These are phyloP conservation scores for cucumber (Cucumis sativus) DNA, from an alignment of 306 rosid species.

Conservation along the genomic window DNA sequence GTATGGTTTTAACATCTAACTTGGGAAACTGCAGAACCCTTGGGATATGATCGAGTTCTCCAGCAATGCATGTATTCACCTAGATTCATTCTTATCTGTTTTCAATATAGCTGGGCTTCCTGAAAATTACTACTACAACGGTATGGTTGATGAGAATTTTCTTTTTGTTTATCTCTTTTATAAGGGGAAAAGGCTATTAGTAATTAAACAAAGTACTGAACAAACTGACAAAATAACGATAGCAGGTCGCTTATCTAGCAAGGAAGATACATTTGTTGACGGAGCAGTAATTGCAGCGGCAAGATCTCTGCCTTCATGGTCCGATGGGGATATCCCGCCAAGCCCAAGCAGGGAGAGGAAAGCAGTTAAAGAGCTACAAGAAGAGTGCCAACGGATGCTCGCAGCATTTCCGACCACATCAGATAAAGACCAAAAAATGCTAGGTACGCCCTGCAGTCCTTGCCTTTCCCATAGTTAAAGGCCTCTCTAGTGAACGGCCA, in stretches of 20 bases:
- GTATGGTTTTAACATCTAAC: not conserved
- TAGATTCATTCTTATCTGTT: conserved; percentile 84
- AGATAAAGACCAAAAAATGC: conserved; percentile 53
- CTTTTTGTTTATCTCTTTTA: not conserved
- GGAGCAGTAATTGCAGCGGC: conserved; percentile 79
- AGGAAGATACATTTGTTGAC: conserved; percentile 60
- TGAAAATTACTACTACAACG: conserved; percentile 67
- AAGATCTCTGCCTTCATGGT: conserved; percentile 84
- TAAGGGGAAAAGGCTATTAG: not conserved
- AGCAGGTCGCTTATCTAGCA: conserved; percentile 44
- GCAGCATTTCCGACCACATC: conserved; percentile 47
- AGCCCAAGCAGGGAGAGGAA: conserved; percentile 65
- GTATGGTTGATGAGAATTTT: conserved; percentile 23
- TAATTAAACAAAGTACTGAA: not conserved
- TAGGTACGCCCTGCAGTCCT: conserved; percentile 26
- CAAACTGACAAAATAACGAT: conserved; percentile 4
- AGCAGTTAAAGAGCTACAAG: conserved; percentile 65
- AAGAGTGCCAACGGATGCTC: conserved; percentile 63
- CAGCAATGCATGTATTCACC: conserved; percentile 62
- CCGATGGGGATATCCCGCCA: conserved; percentile 72
- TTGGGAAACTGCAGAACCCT: conserved; percentile 53
- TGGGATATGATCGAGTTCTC: conserved; percentile 79
- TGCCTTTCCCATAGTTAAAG: not conserved
- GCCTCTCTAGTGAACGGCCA: conserved; percentile 11
- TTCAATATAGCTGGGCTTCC: conserved; percentile 89